Evolutionary conservation across 345 rosid species (phyloP).

Genomic region (Toxicodendron radicans): DNA sequence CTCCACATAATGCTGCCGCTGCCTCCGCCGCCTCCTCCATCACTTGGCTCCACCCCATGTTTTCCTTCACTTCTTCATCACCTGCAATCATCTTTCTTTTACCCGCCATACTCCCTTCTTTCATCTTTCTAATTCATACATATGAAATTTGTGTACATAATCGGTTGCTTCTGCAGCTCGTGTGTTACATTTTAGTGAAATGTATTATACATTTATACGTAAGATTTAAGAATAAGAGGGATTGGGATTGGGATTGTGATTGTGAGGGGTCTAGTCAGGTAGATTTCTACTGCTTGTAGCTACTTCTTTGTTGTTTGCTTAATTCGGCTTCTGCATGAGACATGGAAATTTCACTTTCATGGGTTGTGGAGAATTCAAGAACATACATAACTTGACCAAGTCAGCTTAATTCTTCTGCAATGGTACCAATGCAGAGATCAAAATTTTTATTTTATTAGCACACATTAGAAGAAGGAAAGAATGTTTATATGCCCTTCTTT

Average conservation of each 20-base stretch:
- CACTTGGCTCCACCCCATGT: conserved; percentile 25
- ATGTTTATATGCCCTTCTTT: too few relatives aligned
- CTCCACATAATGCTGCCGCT: conserved; percentile 17
- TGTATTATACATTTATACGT: not conserved
- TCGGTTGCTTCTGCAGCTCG: too few relatives aligned
- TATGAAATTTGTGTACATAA: too few relatives aligned
- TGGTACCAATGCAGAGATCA: too few relatives aligned
- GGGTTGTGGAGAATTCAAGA: conserved; percentile 5
- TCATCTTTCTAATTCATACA: too few relatives aligned
- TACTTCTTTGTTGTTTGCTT: conserved; percentile 13
- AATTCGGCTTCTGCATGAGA: conserved; percentile 21
- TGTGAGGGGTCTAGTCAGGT: not conserved
- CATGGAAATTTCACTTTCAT: conserved; percentile 10
- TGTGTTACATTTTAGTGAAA: too few relatives aligned
- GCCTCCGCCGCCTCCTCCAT: conserved; percentile 35
- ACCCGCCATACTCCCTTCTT: not conserved
- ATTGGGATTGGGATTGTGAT: not conserved
- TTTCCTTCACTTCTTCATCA: not conserved
- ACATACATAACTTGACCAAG: not conserved
- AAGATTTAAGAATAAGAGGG: conserved; percentile 1
- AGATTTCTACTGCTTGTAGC: conserved; percentile 20
- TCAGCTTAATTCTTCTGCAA: not conserved
- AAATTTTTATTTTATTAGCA: too few relatives aligned
- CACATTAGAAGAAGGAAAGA: too few relatives aligned
- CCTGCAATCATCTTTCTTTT: conserved; percentile 22